phyloP scores from a whole-genome alignment of 1,139 yeast species.

The Zygosaccharomyces pseudobailii region DNA sequence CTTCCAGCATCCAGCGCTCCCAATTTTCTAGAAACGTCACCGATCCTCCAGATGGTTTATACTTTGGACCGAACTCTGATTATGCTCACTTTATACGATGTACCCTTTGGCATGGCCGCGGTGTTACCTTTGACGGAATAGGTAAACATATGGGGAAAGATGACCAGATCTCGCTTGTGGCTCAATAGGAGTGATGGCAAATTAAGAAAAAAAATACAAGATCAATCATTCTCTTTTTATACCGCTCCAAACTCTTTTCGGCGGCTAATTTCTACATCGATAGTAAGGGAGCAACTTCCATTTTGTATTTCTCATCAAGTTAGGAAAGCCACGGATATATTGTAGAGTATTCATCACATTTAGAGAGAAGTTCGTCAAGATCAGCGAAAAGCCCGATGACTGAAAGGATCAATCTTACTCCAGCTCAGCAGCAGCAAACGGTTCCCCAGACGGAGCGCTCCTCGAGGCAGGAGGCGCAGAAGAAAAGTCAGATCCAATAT shows the following conservation, averaged over 20 bases:
- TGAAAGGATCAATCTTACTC: constrained; percentile 21
- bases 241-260: not conserved
- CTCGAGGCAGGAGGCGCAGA: constrained; percentile 11
- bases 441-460: not conserved
- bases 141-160: not conserved
- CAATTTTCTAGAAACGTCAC: not conserved
- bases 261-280: constrained; percentile 1
- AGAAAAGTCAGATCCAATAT: constrained; percentile 47
- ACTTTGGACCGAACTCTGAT: not conserved
- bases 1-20: no score
- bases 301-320: not conserved
- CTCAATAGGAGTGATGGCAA: not conserved
- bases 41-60: not conserved
- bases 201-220: not conserved
- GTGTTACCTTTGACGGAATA: not conserved
- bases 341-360: not conserved
- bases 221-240: not conserved
- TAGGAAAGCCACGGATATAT: not conserved
- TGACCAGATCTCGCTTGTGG: constrained; percentile 2
- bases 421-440: constrained; percentile 17
- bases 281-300: not conserved
- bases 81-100: not conserved
- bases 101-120: not conserved
- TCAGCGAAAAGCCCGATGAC: constrained; percentile 8
- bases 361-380: not conserved